Base-by-base conservation (phyloP, 495 filamentous ascomycete genomes). In the Trichoderma orchidacearum region DNA sequence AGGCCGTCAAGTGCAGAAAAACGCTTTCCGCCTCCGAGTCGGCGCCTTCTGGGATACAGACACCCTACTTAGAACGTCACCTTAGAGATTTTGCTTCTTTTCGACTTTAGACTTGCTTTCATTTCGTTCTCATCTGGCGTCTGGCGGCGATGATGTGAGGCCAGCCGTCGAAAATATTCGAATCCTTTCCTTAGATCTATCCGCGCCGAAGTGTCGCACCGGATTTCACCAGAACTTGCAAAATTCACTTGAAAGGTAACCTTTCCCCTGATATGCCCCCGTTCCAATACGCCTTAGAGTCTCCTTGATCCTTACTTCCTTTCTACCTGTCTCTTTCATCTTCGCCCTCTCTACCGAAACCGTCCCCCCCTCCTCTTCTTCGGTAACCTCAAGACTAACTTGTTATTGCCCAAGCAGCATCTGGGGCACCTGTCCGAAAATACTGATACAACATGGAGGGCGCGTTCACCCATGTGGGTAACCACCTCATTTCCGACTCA, bases 391-490 rank as follows among this genome's bases (percentile, higher is more conserved):
- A 23, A 48, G 21, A 23, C 41, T 48, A 23, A 48, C 41, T 25
- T 48, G 7, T 48, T 23, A 23, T 13, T 9, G 5, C 11, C 41
- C 13, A 9, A 17, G 21, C 18, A 48, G 41, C 18, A 48, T 48
- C 17, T 17, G 41, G 41, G 18, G 41, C 21, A 48, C 41, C 17
- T 23, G 41, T 23, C 21, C 41, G 1, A 48, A n/a, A 8, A 17
- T 17, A 27, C 8, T 23, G 3, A 48, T 25, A 6, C 56, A 71
- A 58, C 56, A 91, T 90, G 87, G 86, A 90, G 67, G 86, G 85
- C 64, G 86, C 87, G 56, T 93, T 93, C 64, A 92, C 85, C 55
- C 85, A 92, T 64, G 77, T 93, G 50, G 87, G 85, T 56, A 91
- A 90, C 67, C 85, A 90, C 69, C 76, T 89, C 59, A 81, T 87